Evolutionary conservation across 164 flowering plant species (phyloP), one percentile per base, ranked within the genome.

Genomic region (Vitis cinerea): DNA sequence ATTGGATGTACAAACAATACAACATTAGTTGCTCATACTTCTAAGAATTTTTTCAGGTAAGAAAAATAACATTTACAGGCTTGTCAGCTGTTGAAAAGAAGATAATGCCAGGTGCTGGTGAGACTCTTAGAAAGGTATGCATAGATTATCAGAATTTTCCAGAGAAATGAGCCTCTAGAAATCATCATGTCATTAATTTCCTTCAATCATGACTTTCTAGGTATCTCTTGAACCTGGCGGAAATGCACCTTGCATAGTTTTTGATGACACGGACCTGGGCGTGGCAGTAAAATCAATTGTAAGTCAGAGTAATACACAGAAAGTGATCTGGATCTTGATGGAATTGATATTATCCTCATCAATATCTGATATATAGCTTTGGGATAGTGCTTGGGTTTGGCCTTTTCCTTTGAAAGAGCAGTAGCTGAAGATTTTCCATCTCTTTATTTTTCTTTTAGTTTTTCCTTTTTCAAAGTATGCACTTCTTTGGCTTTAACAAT

Each of bases 41-140:
- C 73, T 15, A 55, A 14, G 6, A 50, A 65, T 59, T 68, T 70
- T 9, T 68, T 29, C 77, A 95, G 99, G 97, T 95, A 55, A 85
- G 99, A 64, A 91, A 91, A 80, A 91, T 96, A 59, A 96, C 99
- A 19, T 95, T 95, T 80, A 95, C 99, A 0, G 99, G 99, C 54
- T 95, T 98, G 67, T 93, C 99, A 61, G 95, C 98, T 56, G 95
- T 93, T 68, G 99, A 98, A 37, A 95, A 95, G 83, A 93, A 91
- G 77, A 77, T 95, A 82, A 91, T 93, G 99, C 97, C 91, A 17
- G 97, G 97, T 77, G 83, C 97, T 71, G 97, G 97, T 61, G 77
- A 29, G 49, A 95, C 99, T 69, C 97, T 95, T 47, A 95, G 93
- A 70, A 93, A 83, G 97, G 99, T 88, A 81, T 49, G 64, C 27